phyloP scores from a whole-genome alignment of 495 filamentous ascomycete genomes.

The Aspergillus ellipticus region DNA sequence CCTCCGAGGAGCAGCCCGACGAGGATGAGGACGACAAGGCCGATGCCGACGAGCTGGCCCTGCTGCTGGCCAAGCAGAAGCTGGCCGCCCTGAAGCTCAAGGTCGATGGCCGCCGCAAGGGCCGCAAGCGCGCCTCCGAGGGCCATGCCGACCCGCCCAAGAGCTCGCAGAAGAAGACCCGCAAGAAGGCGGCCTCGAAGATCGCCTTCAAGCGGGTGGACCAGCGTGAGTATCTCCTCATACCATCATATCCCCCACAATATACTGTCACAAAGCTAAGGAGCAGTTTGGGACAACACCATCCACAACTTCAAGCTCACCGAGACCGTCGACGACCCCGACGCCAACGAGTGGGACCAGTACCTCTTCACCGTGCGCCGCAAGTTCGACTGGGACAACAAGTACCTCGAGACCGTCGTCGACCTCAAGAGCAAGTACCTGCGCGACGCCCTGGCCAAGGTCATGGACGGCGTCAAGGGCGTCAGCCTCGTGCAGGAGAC shows the following conservation, averaged over 20 bases:
- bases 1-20: conserved; percentile 22
- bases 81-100: conserved; percentile 21
- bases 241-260: not conserved
- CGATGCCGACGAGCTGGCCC: conserved; percentile 16
- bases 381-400: conserved; percentile 84
- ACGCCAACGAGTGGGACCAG: conserved; percentile 74
- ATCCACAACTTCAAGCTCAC: conserved; percentile 82
- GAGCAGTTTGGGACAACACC: conserved; percentile 68
- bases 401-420: conserved; percentile 71
- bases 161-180: conserved; percentile 21
- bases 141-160: conserved; percentile 14
- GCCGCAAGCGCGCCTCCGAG: conserved; percentile 14
- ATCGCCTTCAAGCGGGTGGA: conserved; percentile 85
- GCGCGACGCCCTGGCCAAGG: conserved; percentile 65
- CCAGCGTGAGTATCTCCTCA: conserved; percentile 47
- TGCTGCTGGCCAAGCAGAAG: conserved; percentile 23
- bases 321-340: conserved; percentile 69
- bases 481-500: conserved; percentile 78
- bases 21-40: conserved; percentile 20
- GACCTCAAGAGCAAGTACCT: conserved; percentile 85
- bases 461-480: conserved; percentile 79
- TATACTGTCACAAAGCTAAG: conserved; percentile 1
- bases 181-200: conserved; percentile 56
- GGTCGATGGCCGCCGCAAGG: conserved; percentile 20
- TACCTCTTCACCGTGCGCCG: conserved; percentile 85